A percentile compares a stretch with the other conserved stretches of the same genome.
Evolutionary conservation across 371 early-diverging fungal genomes (phyloP).

Genomic region (Mortierella sp.): DNA sequence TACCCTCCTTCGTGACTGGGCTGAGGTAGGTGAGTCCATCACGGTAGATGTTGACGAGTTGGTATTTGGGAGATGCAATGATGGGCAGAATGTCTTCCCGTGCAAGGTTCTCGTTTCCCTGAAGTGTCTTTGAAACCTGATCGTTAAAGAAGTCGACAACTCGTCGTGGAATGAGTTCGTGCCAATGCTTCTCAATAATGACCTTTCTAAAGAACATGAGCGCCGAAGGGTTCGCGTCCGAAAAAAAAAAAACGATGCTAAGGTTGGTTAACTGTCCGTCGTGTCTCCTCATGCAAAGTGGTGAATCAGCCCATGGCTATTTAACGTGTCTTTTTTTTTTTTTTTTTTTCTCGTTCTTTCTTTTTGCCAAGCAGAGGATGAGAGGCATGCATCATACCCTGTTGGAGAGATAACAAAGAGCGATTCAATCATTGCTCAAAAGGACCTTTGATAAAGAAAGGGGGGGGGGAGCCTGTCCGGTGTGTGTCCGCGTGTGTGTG

Average conservation of each 20-base stretch:
- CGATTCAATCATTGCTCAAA: slow-evolving; percentile 35
- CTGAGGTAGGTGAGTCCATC: slow-evolving; percentile 79
- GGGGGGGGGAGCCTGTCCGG: too few species aligned
- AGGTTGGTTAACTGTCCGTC: too few species aligned
- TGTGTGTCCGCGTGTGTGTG: too few species aligned
- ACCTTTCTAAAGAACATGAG: slow-evolving; percentile 66
- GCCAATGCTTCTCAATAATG: slow-evolving; percentile 91
- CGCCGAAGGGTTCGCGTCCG: slow-evolving; percentile 22
- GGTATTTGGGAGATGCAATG: slow-evolving; percentile 72
- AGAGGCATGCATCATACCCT: slow-evolving; percentile 19
- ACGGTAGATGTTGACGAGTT: slow-evolving; percentile 74
- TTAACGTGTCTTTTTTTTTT: too few species aligned
- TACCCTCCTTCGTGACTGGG: slow-evolving; percentile 82
- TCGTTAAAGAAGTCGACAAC: slow-evolving; percentile 78
- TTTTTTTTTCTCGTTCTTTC: not conserved
- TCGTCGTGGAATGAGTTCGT: slow-evolving; percentile 74
- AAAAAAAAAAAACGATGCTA: not conserved
- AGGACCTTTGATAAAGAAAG: too few species aligned
- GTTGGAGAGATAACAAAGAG: slow-evolving; percentile 48
- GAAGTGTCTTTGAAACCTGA: slow-evolving; percentile 65
- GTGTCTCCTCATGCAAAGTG: too few species aligned
- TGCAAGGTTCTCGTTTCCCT: slow-evolving; percentile 58
- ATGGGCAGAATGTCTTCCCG: slow-evolving; percentile 76
- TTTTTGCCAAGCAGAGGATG: not conserved
- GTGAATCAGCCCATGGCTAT: too few species aligned